These are phyloP conservation scores for Phytophthora pini DNA, from an alignment of 352 stramenopile species.

Conservation along the genomic window DNA sequence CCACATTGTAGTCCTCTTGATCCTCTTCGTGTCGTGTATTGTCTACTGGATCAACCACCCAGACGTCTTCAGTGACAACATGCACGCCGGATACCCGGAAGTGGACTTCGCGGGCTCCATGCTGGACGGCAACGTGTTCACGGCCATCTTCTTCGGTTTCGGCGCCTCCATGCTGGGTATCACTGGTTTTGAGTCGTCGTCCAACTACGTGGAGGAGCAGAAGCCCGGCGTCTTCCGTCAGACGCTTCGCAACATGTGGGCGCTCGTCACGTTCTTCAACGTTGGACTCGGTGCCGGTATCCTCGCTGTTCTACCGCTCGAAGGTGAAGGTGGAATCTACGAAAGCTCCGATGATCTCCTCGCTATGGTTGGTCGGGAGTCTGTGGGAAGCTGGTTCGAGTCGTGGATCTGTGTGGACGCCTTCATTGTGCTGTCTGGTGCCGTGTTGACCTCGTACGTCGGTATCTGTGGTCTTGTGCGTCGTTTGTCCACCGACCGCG, in stretches of 20 bases:
- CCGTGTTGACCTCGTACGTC: constrained; percentile 85
- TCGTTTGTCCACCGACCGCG: constrained; percentile 74
- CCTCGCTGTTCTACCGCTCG: constrained; percentile 77
- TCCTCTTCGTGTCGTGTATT: constrained; percentile 57
- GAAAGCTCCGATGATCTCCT: constrained; percentile 67
- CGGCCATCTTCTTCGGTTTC: constrained; percentile 75
- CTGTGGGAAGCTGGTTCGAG: constrained; percentile 56
- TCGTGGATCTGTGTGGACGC: constrained; percentile 77
- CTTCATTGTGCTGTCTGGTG: constrained; percentile 88
- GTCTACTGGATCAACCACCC: constrained; percentile 67
- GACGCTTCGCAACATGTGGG: constrained; percentile 81
- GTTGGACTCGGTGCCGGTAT: constrained; percentile 65
- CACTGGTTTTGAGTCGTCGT: constrained; percentile 87
- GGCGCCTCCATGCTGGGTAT: constrained; percentile 86
- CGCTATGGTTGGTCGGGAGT: constrained; percentile 51
- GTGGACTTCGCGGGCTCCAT: constrained; percentile 58
- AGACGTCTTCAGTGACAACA: constrained; percentile 68
- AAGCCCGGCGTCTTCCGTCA: constrained; percentile 73
- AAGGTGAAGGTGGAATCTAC: constrained; percentile 55
- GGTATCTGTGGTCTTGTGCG: constrained; percentile 78
- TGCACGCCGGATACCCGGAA: constrained; percentile 66
- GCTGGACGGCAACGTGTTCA: constrained; percentile 45
- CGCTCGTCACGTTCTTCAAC: constrained; percentile 85
- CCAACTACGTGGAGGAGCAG: constrained; percentile 90
- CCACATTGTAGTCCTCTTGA: constrained; percentile 69